These are phyloP conservation scores for Microdochium bolleyi DNA, from an alignment of 2,329 filamentous ascomycete species.

Conservation along the genomic window DNA sequence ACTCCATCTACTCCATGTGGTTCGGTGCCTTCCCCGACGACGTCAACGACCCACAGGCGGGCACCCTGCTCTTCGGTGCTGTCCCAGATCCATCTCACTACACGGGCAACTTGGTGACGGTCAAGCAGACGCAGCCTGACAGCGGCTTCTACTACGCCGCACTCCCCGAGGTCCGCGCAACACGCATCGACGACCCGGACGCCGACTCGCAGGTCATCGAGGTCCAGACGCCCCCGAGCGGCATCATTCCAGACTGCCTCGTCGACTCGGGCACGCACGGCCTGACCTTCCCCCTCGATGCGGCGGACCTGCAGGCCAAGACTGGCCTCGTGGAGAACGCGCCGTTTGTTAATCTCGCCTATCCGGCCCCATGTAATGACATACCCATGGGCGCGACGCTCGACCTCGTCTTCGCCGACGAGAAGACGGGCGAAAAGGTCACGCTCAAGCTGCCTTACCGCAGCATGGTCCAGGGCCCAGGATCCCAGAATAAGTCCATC, in stretches of 20 bases:
- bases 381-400: conserved; percentile 1
- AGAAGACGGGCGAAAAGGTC: not conserved
- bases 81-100: not conserved
- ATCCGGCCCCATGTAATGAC: conserved; percentile 1
- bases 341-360: not conserved
- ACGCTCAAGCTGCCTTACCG: conserved; percentile 2
- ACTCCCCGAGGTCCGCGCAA: conserved; percentile 1
- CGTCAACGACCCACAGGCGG: conserved; percentile 3
- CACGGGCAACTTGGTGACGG: conserved; percentile 1
- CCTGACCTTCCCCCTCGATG: not conserved
- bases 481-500: not conserved
- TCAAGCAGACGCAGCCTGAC: not conserved
- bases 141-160: conserved; percentile 3
- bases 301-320: not conserved
- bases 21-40: conserved; percentile 1
- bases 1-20: conserved; percentile 2
- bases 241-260: conserved; percentile 1
- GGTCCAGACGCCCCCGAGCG: not conserved
- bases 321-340: not conserved
- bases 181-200: not conserved
- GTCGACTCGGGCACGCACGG: conserved; percentile 3
- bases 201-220: not conserved
- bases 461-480: not conserved
- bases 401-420: conserved; percentile 1
- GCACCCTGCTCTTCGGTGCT: conserved; percentile 1